Base-by-base conservation (phyloP, 305 asterid species). In the Vinca major region DNA sequence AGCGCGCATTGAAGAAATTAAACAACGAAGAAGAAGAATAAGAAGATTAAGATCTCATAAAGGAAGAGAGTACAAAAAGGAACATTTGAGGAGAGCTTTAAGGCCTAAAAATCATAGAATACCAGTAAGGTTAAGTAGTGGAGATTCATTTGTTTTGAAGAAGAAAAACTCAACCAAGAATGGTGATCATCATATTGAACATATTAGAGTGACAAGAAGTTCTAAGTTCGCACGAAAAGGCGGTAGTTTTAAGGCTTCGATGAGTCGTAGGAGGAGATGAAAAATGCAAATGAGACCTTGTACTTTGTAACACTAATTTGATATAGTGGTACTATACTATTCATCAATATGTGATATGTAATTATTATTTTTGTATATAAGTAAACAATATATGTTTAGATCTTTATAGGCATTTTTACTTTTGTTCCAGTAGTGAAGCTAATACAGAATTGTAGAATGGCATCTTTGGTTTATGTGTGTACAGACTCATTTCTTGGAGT, bases 1-100 rank as follows among this genome's bases (percentile, higher is more conserved):
- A 67, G 71, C 66, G 20, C 26, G 65, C 41, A 67, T 65, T 50
- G 68, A 73, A 58, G 78, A 62, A 40, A 66, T 8, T 39, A 47
- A 26, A 58, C 45, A 37, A 1, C 45, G 68, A 37, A 44, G 66
- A 69, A 57, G 68, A 37, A 44, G 66, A 69, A 57, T 65, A 37
- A 44, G 66, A 68, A 70, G 77, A 66, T 55, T 68, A 2, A 17
- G 36, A n/a, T 66, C 71, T 62, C 65, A 61, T n/a, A 51, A 41
- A 64, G 68, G 74, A 69, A 75, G 79, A 16, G 73, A 72, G 20
- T 72, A 82, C 65, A 85, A 71, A 68, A 64, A 79, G 39, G 87
- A 87, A 76, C 87, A 79, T 71, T 36, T 87, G 77, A 81, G 86
- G 73, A 78, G 80, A 62, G 83, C 85, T 10, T 71, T 91, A 72